Evolutionary conservation across 176 grass and related monocot genomes (phyloP).

Genomic region (Avena sativa): DNA sequence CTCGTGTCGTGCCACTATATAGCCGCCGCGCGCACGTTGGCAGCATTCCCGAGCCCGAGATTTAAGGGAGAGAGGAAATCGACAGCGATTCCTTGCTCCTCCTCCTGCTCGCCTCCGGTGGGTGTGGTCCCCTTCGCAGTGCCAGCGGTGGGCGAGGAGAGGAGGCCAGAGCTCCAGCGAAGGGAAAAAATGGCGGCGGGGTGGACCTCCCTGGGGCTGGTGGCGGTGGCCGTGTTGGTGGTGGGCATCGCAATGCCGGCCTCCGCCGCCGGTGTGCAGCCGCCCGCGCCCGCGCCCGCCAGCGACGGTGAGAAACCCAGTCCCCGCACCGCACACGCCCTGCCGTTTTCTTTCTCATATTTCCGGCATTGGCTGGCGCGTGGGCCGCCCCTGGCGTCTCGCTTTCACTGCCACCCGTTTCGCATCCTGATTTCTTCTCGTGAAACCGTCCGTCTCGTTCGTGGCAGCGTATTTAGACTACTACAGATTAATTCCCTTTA

Average conservation of each 20-base stretch:
- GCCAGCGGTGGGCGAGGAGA: no score
- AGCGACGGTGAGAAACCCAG: slow-evolving; percentile 33
- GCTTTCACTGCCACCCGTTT: background rate
- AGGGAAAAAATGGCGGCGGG: slow-evolving; percentile 6
- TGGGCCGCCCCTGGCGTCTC: background rate
- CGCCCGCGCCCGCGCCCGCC: slow-evolving; percentile 31
- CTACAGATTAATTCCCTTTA: background rate
- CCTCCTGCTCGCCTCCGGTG: background rate
- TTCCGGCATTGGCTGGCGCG: background rate
- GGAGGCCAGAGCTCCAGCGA: background rate
- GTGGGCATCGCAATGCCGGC: slow-evolving; percentile 47
- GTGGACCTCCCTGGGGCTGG: slow-evolving; percentile 28
- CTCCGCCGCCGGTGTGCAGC: slow-evolving; percentile 21
- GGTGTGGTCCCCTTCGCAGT: background rate
- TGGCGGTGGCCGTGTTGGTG: slow-evolving; percentile 36
- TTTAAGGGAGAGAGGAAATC: background rate
- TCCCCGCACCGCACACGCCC: background rate
- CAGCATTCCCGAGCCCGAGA: slow-evolving; percentile 17
- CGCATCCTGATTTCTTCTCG: background rate
- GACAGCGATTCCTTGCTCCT: background rate
- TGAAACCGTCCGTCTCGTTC: background rate
- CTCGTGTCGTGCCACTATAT: slow-evolving; percentile 4
- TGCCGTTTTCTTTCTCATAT: background rate
- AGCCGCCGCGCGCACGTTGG: slow-evolving; percentile 33
- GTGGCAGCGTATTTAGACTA: background rate